Conservation (phyloP, 2,329 filamentous ascomycete species). For the Trichoderma endophyticum region DNA sequence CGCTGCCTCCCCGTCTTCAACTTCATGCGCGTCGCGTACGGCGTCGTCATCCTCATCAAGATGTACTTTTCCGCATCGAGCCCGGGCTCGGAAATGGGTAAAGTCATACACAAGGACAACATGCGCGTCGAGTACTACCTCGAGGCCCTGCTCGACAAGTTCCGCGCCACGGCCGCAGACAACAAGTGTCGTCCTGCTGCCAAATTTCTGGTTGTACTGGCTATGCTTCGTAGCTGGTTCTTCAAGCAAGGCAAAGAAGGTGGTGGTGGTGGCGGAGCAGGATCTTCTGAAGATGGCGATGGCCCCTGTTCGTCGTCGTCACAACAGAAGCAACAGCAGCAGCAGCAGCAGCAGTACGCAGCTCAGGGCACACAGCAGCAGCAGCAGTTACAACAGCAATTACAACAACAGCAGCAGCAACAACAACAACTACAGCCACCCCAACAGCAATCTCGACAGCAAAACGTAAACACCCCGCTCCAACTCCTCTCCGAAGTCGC, state of each 20-base stretch:
- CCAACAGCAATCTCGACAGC: constrained; percentile 22
- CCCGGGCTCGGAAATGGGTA: constrained; percentile 63
- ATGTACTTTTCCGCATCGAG: constrained; percentile 66
- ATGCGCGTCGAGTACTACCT: constrained; percentile 66
- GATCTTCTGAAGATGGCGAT: not conserved
- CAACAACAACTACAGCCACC: constrained; percentile 22
- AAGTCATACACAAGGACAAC: constrained; percentile 64
- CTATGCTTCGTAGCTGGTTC: constrained; percentile 70
- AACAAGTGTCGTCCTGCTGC: constrained; percentile 62
- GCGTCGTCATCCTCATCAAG: constrained; percentile 69
- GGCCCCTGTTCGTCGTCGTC: not conserved
- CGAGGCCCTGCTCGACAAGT: constrained; percentile 65
- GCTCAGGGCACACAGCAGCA: constrained; percentile 2
- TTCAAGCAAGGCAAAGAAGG: constrained; percentile 44
- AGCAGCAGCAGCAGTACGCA: not conserved
- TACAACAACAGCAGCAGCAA: constrained; percentile 21
- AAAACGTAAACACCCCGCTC: constrained; percentile 49
- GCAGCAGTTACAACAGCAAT: constrained; percentile 22
- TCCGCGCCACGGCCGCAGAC: constrained; percentile 60
- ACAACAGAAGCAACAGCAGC: not conserved
- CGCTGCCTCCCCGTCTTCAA: constrained; percentile 67
- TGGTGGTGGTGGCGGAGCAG: not conserved
- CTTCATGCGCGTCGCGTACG: constrained; percentile 69
- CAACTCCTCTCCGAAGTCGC: constrained; percentile 57
- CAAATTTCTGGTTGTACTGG: constrained; percentile 69